Conservation (phyloP, 208 protist species). For the Acanthamoeba sp. region DNA sequence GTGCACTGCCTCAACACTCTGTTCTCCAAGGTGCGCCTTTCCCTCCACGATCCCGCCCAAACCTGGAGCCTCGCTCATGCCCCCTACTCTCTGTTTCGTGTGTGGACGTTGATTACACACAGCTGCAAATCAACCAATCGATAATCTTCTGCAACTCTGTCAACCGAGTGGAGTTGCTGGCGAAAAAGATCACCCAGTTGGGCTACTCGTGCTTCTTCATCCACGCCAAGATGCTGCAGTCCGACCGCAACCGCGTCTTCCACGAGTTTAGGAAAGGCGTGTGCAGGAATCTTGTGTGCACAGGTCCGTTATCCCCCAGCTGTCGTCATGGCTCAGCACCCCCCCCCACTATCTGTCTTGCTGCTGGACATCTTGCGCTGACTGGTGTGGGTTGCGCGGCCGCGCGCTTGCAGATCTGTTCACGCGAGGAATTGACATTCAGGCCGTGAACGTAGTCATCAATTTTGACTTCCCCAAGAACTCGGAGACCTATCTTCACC, state of each 20-base stretch:
- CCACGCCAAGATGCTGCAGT: slow-evolving; percentile 99
- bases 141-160: slow-evolving; percentile 99
- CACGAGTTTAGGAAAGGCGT: slow-evolving; percentile 98
- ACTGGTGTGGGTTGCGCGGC: background rate
- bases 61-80: no score
- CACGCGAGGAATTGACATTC: slow-evolving; percentile 99
- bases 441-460: slow-evolving; percentile 99
- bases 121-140: slow-evolving; percentile 99
- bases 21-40: slow-evolving; percentile 93
- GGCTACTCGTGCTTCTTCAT: slow-evolving; percentile 99
- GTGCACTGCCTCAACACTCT: slow-evolving; percentile 99
- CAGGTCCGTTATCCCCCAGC: slow-evolving; percentile 83
- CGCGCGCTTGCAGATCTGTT: slow-evolving; percentile 94
- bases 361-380: background rate
- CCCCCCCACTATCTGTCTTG: background rate
- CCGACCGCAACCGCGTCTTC: slow-evolving; percentile 98
- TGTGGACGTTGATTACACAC: background rate
- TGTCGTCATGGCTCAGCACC: slow-evolving; percentile 35
- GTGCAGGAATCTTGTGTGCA: slow-evolving; percentile 99
- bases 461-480: slow-evolving; percentile 99
- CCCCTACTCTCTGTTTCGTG: background rate
- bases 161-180: slow-evolving; percentile 98
- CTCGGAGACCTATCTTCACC: slow-evolving; percentile 98
- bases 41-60: no score
- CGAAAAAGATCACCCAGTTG: slow-evolving; percentile 99